A percentile compares a stretch with the other conserved stretches of the same genome.
Evolutionary conservation across 257 asterid genomes (phyloP).

Genomic region (Solanum appendiculatum): DNA sequence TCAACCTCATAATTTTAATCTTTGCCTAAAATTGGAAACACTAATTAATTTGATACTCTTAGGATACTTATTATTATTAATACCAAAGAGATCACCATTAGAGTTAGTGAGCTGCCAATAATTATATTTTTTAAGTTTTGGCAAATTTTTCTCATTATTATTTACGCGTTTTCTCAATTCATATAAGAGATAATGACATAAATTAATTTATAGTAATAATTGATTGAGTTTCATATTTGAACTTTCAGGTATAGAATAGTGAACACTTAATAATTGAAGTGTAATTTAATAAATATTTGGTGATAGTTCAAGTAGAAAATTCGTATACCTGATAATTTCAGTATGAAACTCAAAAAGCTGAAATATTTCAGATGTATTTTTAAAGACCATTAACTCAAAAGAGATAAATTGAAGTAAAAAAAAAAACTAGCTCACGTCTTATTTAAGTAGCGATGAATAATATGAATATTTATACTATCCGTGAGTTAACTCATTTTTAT

Average conservation of each 20-base stretch:
- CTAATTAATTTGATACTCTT: not conserved
- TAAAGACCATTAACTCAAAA: no score
- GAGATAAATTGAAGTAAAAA: not conserved
- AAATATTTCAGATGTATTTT: not conserved
- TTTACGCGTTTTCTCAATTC: not conserved
- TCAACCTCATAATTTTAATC: not conserved
- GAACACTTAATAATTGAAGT: no score
- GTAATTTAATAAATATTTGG: not conserved
- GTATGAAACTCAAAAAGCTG: not conserved
- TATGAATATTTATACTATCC: no score
- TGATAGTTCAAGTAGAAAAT: not conserved
- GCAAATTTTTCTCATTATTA: not conserved
- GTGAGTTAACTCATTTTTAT: no score
- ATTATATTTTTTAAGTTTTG: not conserved
- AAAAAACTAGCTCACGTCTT: not conserved
- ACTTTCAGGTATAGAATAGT: no score
- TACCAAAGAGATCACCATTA: not conserved
- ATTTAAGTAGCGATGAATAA: not conserved
- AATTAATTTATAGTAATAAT: not conserved
- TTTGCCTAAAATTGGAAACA: not conserved
- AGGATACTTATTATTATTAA: not conserved
- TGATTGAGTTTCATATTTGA: not conserved
- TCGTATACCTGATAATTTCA: fast-evolving
- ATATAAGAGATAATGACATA: not conserved
- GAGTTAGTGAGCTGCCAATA: not conserved